Percentiles rank a stretch among this genome's conserved stretches.
phyloP scores from a whole-genome alignment of 495 filamentous ascomycete species.

The Penicillium maclennaniae region DNA sequence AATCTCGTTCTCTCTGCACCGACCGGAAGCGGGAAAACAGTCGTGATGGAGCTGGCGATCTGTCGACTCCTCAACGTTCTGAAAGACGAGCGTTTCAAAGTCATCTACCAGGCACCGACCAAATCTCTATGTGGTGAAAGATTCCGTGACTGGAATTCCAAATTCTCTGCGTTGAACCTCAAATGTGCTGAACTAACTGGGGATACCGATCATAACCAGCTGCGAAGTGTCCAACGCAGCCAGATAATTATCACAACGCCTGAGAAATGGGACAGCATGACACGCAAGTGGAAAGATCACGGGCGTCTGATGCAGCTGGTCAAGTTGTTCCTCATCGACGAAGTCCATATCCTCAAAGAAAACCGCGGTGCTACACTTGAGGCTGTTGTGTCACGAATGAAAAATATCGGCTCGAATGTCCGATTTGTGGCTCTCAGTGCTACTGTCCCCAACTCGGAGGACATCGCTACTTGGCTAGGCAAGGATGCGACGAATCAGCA shows the following conservation, averaged over 20 bases:
- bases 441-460: constrained; percentile 87
- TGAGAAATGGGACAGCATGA: constrained; percentile 98
- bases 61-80: constrained; percentile 66
- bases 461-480: constrained; percentile 91
- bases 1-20: constrained; percentile 89
- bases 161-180: constrained; percentile 72
- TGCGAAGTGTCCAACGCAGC: constrained; percentile 71
- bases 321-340: constrained; percentile 90
- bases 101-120: constrained; percentile 92
- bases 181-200: constrained; percentile 86
- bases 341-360: constrained; percentile 94
- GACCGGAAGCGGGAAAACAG: constrained; percentile 93
- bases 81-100: constrained; percentile 73
- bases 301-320: constrained; percentile 77
- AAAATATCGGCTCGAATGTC: constrained; percentile 79
- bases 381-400: constrained; percentile 96
- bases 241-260: constrained; percentile 95
- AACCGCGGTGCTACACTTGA: constrained; percentile 85
- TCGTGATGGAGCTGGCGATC: constrained; percentile 85
- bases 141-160: constrained; percentile 77
- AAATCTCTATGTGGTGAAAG: constrained; percentile 89
- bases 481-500: constrained; percentile 62
- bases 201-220: constrained; percentile 74
- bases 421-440: constrained; percentile 91
- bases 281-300: constrained; percentile 93